Evolutionary conservation across 83 land plant species (phyloP).

Genomic region (Diphasiastrum complanatum): DNA sequence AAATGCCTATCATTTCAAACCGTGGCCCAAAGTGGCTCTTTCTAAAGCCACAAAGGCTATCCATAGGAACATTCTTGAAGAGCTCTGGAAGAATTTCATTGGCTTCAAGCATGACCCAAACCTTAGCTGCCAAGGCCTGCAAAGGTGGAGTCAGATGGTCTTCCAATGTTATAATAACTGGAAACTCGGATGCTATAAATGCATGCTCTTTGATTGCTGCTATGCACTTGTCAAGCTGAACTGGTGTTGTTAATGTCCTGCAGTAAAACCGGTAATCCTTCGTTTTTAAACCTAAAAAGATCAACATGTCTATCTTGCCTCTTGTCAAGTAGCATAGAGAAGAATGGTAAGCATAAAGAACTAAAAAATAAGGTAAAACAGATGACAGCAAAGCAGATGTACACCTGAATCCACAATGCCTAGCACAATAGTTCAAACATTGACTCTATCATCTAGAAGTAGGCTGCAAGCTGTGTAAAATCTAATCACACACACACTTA

Average conservation of each 20-base stretch:
- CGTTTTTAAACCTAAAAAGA: no score
- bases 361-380: no score
- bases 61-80: not conserved
- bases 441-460: no score
- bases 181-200: conserved; percentile 50
- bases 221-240: conserved; percentile 48
- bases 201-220: conserved; percentile 57
- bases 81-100: not conserved
- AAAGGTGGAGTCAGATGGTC: conserved; percentile 57
- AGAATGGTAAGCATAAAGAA: no score
- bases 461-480: no score
- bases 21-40: not conserved
- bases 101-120: conserved; percentile 7
- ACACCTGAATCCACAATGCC: no score
- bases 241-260: conserved; percentile 62
- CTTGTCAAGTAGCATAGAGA: no score
- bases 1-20: not conserved
- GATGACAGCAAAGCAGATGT: no score
- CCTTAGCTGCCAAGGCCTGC: conserved; percentile 66
- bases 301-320: no score
- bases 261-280: no score
- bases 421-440: no score
- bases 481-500: no score
- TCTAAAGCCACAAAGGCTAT: not conserved
- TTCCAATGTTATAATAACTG: conserved; percentile 61